phyloP scores from a whole-genome alignment of 768 basidiomycete genomes.

The Rhizopogon vulgaris region DNA sequence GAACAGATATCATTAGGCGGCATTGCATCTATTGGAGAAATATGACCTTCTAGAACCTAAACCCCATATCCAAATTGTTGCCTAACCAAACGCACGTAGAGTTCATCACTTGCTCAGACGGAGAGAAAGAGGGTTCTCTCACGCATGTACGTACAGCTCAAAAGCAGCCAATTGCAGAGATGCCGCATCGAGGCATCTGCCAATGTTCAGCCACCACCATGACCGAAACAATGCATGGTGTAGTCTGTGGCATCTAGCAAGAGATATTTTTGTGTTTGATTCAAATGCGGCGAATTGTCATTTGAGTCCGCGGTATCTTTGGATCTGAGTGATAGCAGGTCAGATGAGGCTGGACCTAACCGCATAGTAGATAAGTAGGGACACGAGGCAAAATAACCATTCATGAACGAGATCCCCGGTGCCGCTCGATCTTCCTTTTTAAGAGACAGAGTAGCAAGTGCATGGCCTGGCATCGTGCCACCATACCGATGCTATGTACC shows the following conservation, averaged over 20 bases:
- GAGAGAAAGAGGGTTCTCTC: slow-evolving; percentile 12
- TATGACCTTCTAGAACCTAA: slow-evolving; percentile 1
- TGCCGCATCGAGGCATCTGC: slow-evolving; percentile 13
- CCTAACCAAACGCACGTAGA: slow-evolving; percentile 15
- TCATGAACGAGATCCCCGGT: neutral
- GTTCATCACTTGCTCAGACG: slow-evolving; percentile 4
- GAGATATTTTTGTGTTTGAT: neutral
- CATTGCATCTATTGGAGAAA: neutral
- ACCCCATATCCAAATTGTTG: slow-evolving; percentile 2
- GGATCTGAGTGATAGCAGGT: neutral
- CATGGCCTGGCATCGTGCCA: neutral
- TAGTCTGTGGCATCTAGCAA: slow-evolving; percentile 1
- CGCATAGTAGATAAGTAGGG: neutral
- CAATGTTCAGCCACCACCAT: slow-evolving; percentile 14
- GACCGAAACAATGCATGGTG: slow-evolving; percentile 9
- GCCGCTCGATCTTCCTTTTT: neutral
- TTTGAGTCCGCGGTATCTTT: slow-evolving; percentile 4
- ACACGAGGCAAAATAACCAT: neutral
- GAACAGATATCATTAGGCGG: neutral
- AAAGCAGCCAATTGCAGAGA: slow-evolving; percentile 11
- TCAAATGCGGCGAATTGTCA: neutral
- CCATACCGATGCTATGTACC: neutral
- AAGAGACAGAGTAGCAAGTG: neutral
- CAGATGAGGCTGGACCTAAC: neutral
- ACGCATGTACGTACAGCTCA: slow-evolving; percentile 19